These are phyloP conservation scores for Eucalyptus curtisii DNA, from an alignment of 345 rosid genomes.

Conservation along the genomic window DNA sequence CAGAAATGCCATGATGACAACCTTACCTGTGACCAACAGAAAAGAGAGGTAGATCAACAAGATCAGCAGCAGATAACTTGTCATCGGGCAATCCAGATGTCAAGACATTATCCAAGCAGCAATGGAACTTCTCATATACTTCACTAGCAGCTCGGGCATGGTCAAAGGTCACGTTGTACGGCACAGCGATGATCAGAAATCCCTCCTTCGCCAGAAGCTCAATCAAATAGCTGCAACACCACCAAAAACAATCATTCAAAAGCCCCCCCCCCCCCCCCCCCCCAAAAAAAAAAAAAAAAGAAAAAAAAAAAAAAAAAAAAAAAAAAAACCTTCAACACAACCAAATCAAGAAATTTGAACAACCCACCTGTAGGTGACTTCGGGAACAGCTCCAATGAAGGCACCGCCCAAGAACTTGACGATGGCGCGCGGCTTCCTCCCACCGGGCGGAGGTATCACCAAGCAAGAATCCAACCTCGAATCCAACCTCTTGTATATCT, in stretches of 20 bases:
- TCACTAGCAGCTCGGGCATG: constrained; percentile 68
- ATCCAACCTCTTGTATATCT: constrained; percentile 32
- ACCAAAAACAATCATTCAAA: neutral
- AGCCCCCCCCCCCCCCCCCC: too few species aligned
- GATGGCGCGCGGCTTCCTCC: constrained; percentile 52
- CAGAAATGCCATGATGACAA: neutral
- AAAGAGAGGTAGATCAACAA: constrained; percentile 56
- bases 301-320: neutral
- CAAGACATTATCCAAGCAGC: constrained; percentile 48
- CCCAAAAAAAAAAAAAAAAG: neutral
- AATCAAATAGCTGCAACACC: constrained; percentile 40
- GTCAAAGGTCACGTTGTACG: constrained; percentile 86
- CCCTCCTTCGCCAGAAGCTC: constrained; percentile 90
- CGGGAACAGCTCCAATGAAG: constrained; percentile 87
- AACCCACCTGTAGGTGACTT: constrained; percentile 67
- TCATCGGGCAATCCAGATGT: constrained; percentile 50
- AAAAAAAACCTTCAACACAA: neutral
- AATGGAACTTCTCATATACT: constrained; percentile 63
- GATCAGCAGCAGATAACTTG: constrained; percentile 36
- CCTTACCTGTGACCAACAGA: constrained; percentile 83
- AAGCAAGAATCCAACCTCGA: constrained; percentile 58
- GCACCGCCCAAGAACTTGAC: constrained; percentile 87
- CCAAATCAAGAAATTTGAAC: neutral
- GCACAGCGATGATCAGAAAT: constrained; percentile 65
- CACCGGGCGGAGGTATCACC: constrained; percentile 43